Base-by-base conservation (phyloP, 1,284 basidiomycete species). In the Ustanciosporium gigantosporum region DNA sequence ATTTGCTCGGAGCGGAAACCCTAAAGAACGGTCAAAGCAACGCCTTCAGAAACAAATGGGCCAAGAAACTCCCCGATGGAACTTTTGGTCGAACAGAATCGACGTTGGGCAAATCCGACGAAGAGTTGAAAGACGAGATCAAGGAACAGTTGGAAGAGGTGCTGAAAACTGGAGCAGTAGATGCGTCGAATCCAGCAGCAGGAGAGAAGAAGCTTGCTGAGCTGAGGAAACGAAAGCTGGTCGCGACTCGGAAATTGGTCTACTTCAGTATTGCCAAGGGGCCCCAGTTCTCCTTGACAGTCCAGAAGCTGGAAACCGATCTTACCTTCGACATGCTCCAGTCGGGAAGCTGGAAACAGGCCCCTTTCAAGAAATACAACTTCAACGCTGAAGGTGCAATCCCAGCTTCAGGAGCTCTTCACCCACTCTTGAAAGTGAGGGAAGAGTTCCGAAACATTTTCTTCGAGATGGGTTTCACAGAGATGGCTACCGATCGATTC, bases 391-490 rank as follows among this genome's bases (percentile, higher is more conserved):
- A 93, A 67, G 95, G 95, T 55, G 85, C 88, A 31, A 88, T 88
- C 4, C 88, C 92, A 3, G 84, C 85, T 25, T 89, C 91, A 23
- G 95, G 95, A 40, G 91, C 93, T 11, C 82, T 98, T 25, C 95
- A 98, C 79, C 95, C 94, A 5, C 83, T 99, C 23, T 85, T 98
- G 66, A 98, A 98, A 82, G 95, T 99, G 25, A 85, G 95, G 45
- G 94, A 98, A 79, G 95, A 99, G 80, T 92, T 99, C 79, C 85
- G 93, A 42, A 89, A 90, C 77, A 97, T 98, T 76, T 99, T 99
- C 84, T 85, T 99, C 70, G 95, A 99, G 79, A 97, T 98, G 91
- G 95, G 95, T 90, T 99, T 98, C 81, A 88, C 91, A 48, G 95
- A 99, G 81, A 99, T 99, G 95, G 92, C 94, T 5, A 97, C 95